phyloP scores from a whole-genome alignment of 768 basidiomycete genomes.

The Kwoniella europaea region DNA sequence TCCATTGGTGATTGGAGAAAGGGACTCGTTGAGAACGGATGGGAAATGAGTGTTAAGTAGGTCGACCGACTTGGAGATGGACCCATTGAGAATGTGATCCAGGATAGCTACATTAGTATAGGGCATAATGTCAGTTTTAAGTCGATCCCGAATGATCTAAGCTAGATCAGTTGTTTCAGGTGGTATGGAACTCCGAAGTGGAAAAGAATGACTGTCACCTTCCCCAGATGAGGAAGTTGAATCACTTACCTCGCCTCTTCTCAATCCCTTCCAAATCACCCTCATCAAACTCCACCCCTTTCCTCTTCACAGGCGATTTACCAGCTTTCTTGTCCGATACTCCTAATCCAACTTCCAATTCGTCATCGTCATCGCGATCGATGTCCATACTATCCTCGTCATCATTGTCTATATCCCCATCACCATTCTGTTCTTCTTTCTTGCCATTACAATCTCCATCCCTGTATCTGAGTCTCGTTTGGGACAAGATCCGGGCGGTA shows the following conservation, averaged over 20 bases:
- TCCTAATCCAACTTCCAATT: slow-evolving; percentile 9
- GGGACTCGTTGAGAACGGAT: slow-evolving; percentile 63
- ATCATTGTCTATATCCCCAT: slow-evolving; percentile 3
- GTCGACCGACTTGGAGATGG: slow-evolving; percentile 71
- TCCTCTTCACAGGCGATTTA: not conserved
- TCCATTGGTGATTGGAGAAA: slow-evolving; percentile 14
- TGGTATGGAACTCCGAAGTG: not conserved
- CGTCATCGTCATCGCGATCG: slow-evolving; percentile 22
- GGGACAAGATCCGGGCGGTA: slow-evolving; percentile 39
- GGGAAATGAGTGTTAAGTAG: slow-evolving; percentile 77
- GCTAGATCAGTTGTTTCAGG: not conserved
- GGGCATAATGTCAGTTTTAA: too few relatives aligned
- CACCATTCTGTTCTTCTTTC: not conserved
- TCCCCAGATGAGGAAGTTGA: too few relatives aligned
- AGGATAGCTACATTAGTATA: slow-evolving; percentile 68
- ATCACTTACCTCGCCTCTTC: slow-evolving; percentile 33
- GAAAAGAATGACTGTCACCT: not conserved
- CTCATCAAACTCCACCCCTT: slow-evolving; percentile 18
- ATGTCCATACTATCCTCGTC: slow-evolving; percentile 29
- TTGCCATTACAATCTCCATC: not conserved
- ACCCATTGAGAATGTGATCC: slow-evolving; percentile 71
- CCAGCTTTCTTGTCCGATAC: not conserved
- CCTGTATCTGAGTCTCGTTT: not conserved
- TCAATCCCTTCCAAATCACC: slow-evolving; percentile 34
- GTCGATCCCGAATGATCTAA: too few relatives aligned